phyloP scores from a whole-genome alignment of 768 basidiomycete species.

The Pilatotrama ljubarskyi region DNA sequence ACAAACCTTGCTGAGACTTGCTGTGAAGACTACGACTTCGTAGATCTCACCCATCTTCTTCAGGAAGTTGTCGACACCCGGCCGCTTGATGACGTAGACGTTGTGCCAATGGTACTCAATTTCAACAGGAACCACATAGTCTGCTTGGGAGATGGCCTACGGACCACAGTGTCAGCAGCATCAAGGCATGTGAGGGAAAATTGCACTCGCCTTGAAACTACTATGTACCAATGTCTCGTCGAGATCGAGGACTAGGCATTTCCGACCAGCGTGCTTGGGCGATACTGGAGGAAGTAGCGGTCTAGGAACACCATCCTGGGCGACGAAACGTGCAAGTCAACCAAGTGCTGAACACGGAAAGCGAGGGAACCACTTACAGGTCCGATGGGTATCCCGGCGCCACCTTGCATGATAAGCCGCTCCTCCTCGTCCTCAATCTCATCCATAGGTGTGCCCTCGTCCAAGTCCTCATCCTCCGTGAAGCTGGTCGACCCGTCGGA shows the following conservation, averaged over 20 bases:
- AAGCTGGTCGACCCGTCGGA: constrained; percentile 55
- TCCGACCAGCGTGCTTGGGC: constrained; percentile 80
- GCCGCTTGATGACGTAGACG: constrained; percentile 98
- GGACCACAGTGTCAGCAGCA: neutral
- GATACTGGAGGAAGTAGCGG: constrained; percentile 87
- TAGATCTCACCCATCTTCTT: constrained; percentile 99
- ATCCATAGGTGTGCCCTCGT: constrained; percentile 51
- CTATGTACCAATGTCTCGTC: constrained; percentile 98
- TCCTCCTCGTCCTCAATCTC: constrained; percentile 89
- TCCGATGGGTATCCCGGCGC: constrained; percentile 92
- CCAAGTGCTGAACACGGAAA: neutral
- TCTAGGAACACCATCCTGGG: constrained; percentile 80
- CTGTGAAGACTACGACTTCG: constrained; percentile 97
- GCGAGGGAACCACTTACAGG: constrained; percentile 59
- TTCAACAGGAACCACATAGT: constrained; percentile 98
- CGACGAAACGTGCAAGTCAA: neutral
- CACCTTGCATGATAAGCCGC: constrained; percentile 83
- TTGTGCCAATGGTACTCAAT: constrained; percentile 99
- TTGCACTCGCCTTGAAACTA: constrained; percentile 84
- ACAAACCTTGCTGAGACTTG: constrained; percentile 90
- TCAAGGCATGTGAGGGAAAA: neutral
- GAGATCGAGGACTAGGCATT: constrained; percentile 94
- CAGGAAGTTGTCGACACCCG: constrained; percentile 95
- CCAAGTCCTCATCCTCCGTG: constrained; percentile 66
- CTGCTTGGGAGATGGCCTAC: constrained; percentile 90